Evolutionary conservation across 1,139 yeast species (phyloP), one percentile per base, ranked within the genome.

Genomic region (Candida anutae): DNA sequence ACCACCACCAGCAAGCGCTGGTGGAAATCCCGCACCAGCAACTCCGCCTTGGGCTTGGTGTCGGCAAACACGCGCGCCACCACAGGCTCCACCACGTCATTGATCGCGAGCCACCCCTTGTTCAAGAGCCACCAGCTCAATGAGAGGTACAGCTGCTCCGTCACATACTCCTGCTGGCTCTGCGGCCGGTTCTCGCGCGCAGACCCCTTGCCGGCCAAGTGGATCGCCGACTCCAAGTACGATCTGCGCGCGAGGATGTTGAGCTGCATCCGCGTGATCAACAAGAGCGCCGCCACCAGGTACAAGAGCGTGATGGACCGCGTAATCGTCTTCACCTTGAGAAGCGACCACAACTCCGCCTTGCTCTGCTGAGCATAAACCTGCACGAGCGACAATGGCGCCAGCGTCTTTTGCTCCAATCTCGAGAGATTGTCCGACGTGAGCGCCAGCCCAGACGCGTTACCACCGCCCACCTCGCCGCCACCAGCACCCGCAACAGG

Each of bases 91-190:
- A 85, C 72, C 21, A 68, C 53, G 26, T 66, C 60, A 27, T 74
- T 67, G 28, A 81, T 57, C 27, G 64, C 62, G 21, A 62, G 48
- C 90, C 93, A 85, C 2, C 97, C 97, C 40, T 77, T 73, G 52
- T 90, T 87, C 33, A 90, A 63, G 28, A 90, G 57, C 95, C 96
- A 90, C 96, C 97, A 90, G 40, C 88, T 77, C 38, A 85, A 72
- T 2, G 94, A 81, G 34, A 90, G 64, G 49, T 83, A 90, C 32
- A 87, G 80, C 45, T 90, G 88, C 49, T 85, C 94, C 28, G 79
- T 72, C 22, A 68, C 55, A 41, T 69, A 72, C 29, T 66, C 69
- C 19, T 53, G 55, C 12, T 57, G 56, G 23, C 13, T 12, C 6
- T 6, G 13, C 10, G 8, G 28, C n/a, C n/a, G 11, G 24, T 4